These are phyloP conservation scores for Kodamaea ohmeri DNA, from an alignment of 1,139 yeast genomes.

Conservation along the genomic window DNA sequence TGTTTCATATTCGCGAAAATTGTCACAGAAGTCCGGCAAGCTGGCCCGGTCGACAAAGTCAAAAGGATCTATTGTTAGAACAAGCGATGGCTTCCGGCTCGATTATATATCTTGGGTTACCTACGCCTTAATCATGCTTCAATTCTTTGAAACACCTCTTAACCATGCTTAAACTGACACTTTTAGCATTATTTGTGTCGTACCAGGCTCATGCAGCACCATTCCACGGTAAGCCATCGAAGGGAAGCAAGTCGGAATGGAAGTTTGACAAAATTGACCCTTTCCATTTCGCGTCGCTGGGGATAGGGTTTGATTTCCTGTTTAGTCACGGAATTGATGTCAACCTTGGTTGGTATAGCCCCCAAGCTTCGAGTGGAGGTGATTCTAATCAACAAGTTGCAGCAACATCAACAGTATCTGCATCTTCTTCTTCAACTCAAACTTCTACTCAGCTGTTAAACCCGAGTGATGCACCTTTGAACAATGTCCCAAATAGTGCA, in stretches of 20 bases:
- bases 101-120: too few relatives aligned
- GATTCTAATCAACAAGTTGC: background rate
- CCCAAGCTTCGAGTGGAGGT: background rate
- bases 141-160: too few relatives aligned
- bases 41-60: background rate
- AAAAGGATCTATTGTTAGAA: background rate
- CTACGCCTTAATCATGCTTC: too few relatives aligned
- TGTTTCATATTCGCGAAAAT: background rate
- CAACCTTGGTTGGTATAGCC: background rate
- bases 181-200: too few relatives aligned
- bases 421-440: conserved; percentile 5
- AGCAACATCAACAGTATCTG: conserved; percentile 10
- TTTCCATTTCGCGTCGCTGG: too few relatives aligned
- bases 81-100: background rate
- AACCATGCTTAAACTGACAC: too few relatives aligned
- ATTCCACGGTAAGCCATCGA: too few relatives aligned
- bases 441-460: conserved; percentile 7
- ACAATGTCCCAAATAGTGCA: conserved; percentile 14
- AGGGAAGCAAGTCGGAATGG: too few relatives aligned
- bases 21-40: background rate
- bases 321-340: too few relatives aligned
- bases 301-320: too few relatives aligned
- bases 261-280: too few relatives aligned
- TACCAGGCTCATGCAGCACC: too few relatives aligned
- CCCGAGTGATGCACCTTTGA: conserved; percentile 12